Evolutionary conservation across 2,329 filamentous ascomycete genomes (phyloP).

Genomic region (Colletotrichum gloeosporioides): DNA sequence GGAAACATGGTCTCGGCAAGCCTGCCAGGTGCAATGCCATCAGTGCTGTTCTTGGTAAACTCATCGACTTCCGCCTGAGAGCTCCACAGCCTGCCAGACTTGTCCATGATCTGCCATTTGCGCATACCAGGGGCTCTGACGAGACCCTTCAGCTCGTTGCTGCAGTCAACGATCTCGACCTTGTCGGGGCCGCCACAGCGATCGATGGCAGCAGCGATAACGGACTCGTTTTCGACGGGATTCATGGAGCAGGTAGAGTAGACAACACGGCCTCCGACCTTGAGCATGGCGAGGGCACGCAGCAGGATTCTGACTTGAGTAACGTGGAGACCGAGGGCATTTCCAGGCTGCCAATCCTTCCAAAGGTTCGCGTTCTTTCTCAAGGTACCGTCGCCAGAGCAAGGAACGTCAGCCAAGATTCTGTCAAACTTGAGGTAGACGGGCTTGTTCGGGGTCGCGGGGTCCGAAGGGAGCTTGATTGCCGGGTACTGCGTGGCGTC

Average conservation of each 20-base stretch:
- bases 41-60: slow-evolving; percentile 64
- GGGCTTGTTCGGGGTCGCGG: slow-evolving; percentile 59
- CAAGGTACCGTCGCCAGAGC: slow-evolving; percentile 91
- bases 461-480: slow-evolving; percentile 74
- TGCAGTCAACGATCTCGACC: slow-evolving; percentile 85
- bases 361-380: slow-evolving; percentile 94
- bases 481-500: slow-evolving; percentile 96
- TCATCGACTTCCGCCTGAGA: slow-evolving; percentile 83
- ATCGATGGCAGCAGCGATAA: slow-evolving; percentile 86
- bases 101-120: slow-evolving; percentile 92
- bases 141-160: slow-evolving; percentile 75
- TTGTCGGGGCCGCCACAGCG: slow-evolving; percentile 84
- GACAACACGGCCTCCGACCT: slow-evolving; percentile 91
- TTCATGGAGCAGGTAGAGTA: slow-evolving; percentile 99
- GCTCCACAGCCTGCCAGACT: slow-evolving; percentile 77
- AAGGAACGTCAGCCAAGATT: slow-evolving; percentile 95
- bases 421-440: slow-evolving; percentile 95
- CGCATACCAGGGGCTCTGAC: slow-evolving; percentile 79
- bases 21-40: slow-evolving; percentile 66
- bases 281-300: slow-evolving; percentile 92
- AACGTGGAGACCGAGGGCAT: slow-evolving; percentile 83
- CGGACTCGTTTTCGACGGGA: slow-evolving; percentile 94
- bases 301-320: slow-evolving; percentile 92
- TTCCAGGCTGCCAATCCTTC: slow-evolving; percentile 92
- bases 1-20: slow-evolving; percentile 88